Conservation (phyloP, 352 stramenopile species). For the Hyaloperonospora arabidopsidis region DNA sequence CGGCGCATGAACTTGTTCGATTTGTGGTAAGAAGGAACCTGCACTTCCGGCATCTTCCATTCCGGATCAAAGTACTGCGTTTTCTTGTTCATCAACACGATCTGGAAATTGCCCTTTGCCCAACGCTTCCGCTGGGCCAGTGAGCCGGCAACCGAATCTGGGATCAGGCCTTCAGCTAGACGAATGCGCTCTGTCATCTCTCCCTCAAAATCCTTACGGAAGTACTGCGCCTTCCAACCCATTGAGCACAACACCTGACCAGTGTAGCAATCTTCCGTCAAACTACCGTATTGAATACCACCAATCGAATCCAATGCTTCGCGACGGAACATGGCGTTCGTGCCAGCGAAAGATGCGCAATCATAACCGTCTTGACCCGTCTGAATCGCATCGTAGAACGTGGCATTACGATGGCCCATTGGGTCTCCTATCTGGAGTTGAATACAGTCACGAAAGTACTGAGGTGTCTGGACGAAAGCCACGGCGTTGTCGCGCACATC, state of each 20-base stretch:
- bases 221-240: constrained; percentile 83
- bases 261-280: constrained; percentile 84
- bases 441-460: constrained; percentile 82
- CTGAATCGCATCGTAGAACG: constrained; percentile 83
- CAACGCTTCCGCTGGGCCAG: constrained; percentile 75
- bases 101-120: constrained; percentile 85
- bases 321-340: constrained; percentile 76
- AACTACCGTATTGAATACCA: constrained; percentile 79
- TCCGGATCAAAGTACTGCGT: constrained; percentile 70
- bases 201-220: constrained; percentile 83
- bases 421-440: constrained; percentile 78
- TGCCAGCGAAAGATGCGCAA: constrained; percentile 76
- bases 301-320: constrained; percentile 81
- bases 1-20: constrained; percentile 65
- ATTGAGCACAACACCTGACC: constrained; percentile 66
- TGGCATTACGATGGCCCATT: constrained; percentile 74
- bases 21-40: constrained; percentile 54
- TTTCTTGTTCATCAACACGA: constrained; percentile 77
- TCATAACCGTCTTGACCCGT: constrained; percentile 82
- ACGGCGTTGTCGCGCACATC: constrained; percentile 69
- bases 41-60: constrained; percentile 65
- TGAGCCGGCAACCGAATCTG: constrained; percentile 61
- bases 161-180: constrained; percentile 66
- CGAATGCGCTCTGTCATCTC: constrained; percentile 69
- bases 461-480: constrained; percentile 73